These are phyloP conservation scores for Hypoxylon sp. DNA, from an alignment of 2,329 filamentous ascomycete genomes.

Conservation along the genomic window DNA sequence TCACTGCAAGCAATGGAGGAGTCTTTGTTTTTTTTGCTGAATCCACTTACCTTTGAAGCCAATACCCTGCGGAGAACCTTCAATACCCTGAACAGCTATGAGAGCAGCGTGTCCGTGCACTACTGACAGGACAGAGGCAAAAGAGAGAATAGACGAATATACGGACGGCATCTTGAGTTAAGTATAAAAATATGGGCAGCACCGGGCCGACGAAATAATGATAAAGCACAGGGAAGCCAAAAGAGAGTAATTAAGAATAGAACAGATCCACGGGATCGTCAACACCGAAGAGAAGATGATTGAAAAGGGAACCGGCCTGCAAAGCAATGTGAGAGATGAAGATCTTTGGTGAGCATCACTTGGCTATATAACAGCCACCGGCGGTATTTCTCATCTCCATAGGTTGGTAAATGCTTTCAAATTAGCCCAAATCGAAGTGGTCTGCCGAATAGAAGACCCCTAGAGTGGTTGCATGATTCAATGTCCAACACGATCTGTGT, in stretches of 20 bases:
- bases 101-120: conserved; percentile 61
- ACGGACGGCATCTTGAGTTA: conserved; percentile 54
- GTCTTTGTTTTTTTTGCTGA: conserved; percentile 4
- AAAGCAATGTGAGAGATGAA: conserved; percentile 27
- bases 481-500: conserved; percentile 42
- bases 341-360: conserved; percentile 30
- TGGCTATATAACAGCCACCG: conserved; percentile 39
- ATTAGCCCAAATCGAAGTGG: conserved; percentile 16
- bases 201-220: conserved; percentile 49
- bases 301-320: conserved; percentile 43
- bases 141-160: conserved; percentile 49
- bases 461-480: conserved; percentile 27
- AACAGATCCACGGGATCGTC: conserved; percentile 49
- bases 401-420: conserved; percentile 18
- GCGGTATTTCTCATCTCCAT: conserved; percentile 25
- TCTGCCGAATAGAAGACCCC: conserved; percentile 27
- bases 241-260: conserved; percentile 39
- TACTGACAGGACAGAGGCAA: conserved; percentile 53
- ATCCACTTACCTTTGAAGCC: conserved; percentile 59
- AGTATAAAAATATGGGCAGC: conserved; percentile 47
- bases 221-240: conserved; percentile 44
- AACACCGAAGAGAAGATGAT: conserved; percentile 40
- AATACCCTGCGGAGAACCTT: conserved; percentile 59
- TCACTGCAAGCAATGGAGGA: too few species aligned
- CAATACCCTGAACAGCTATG: conserved; percentile 59